Evolutionary conservation across 768 basidiomycete species (phyloP).

Genomic region (Fomitopsis serialis): DNA sequence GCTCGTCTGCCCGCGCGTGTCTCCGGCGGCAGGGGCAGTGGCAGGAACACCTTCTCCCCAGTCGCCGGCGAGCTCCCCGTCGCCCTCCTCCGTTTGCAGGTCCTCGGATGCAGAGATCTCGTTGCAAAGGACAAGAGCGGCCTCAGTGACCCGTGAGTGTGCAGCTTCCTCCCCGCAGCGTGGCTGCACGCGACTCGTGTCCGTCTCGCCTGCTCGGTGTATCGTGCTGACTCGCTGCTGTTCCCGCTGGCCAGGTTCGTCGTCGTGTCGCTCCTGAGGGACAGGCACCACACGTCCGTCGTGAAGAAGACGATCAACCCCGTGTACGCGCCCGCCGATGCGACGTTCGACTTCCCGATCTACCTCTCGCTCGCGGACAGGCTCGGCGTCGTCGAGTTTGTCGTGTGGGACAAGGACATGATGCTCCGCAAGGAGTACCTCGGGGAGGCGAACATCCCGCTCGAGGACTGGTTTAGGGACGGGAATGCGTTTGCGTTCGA

Average conservation of each 20-base stretch:
- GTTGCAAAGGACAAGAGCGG: constrained; percentile 61
- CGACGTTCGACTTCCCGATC: constrained; percentile 88
- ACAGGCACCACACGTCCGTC: constrained; percentile 67
- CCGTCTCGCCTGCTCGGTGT: background rate
- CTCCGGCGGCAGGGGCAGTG: constrained; percentile 33
- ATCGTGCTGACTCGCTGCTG: background rate
- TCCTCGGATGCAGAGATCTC: constrained; percentile 59
- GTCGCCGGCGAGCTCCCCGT: constrained; percentile 59
- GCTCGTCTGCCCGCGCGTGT: constrained; percentile 48
- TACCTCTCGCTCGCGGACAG: constrained; percentile 70
- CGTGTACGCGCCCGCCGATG: constrained; percentile 55
- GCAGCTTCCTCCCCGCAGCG: constrained; percentile 1
- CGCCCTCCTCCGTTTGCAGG: constrained; percentile 62
- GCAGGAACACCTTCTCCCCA: constrained; percentile 35
- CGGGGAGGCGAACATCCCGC: constrained; percentile 73
- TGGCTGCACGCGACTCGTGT: background rate
- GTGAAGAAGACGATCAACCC: constrained; percentile 71
- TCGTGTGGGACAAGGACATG: constrained; percentile 95
- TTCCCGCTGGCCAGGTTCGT: constrained; percentile 47
- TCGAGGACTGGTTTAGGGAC: constrained; percentile 79
- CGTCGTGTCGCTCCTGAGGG: constrained; percentile 54
- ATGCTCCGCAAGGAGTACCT: constrained; percentile 89
- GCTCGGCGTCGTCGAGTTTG: constrained; percentile 73
- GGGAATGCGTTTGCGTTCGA: constrained; percentile 47
- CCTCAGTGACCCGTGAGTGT: constrained; percentile 71